A percentile compares a stretch with the other conserved stretches of the same genome.
phyloP scores from a whole-genome alignment of 805 yeast species.

The Starmerella kuoi region DNA sequence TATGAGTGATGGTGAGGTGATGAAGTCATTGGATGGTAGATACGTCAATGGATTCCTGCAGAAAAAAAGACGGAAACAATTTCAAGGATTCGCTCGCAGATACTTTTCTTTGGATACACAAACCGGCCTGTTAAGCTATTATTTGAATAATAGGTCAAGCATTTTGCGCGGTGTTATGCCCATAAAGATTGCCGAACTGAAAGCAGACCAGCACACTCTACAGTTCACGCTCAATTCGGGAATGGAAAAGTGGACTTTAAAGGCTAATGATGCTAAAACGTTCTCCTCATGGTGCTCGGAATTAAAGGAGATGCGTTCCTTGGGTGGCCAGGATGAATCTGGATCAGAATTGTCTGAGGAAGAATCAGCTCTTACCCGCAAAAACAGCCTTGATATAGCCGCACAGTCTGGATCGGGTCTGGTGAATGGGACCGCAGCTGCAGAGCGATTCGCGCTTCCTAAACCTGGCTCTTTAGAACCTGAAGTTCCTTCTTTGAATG shows the following conservation, averaged over 20 bases:
- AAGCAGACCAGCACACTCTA: conserved; percentile 55
- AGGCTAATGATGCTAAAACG: conserved; percentile 49
- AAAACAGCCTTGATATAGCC: not conserved
- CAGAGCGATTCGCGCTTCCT: not conserved
- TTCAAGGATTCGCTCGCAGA: conserved; percentile 77
- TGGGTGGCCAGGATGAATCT: conserved; percentile 8
- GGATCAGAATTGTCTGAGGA: conserved; percentile 17
- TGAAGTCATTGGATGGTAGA: conserved; percentile 24
- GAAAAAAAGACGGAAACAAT: conserved; percentile 69
- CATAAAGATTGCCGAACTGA: conserved; percentile 63
- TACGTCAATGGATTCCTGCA: conserved; percentile 65
- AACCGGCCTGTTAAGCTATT: conserved; percentile 74
- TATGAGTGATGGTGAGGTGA: conserved; percentile 11
- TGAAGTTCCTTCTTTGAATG: not conserved
- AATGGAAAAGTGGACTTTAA: conserved; percentile 76
- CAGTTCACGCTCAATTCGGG: conserved; percentile 85
- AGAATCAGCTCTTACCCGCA: not conserved
- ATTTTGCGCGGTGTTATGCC: conserved; percentile 87
- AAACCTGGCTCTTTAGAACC: not conserved
- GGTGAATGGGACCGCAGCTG: not conserved
- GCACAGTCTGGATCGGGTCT: not conserved
- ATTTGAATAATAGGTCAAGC: conserved; percentile 54
- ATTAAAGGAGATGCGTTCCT: conserved; percentile 36
- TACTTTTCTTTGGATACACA: conserved; percentile 73
- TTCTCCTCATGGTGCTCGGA: conserved; percentile 79